Percentiles rank a stretch among this genome's conserved stretches.
Evolutionary conservation across 75 land plant genomes (phyloP).

Genomic region (Larix kaempferi): DNA sequence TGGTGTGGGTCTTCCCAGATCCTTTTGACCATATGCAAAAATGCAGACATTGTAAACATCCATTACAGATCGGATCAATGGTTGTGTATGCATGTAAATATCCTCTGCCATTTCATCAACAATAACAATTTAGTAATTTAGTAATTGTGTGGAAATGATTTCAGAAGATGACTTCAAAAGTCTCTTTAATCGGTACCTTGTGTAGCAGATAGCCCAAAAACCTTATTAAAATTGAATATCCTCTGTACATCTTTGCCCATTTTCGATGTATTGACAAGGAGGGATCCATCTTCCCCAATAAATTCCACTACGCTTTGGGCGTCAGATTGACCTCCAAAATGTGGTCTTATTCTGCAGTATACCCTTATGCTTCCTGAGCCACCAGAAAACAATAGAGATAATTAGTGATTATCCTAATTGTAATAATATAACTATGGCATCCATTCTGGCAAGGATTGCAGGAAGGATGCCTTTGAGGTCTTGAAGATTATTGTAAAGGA

Average conservation of each 20-base stretch:
- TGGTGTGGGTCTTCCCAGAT: constrained; percentile 77
- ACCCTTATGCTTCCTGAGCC: constrained; percentile 29
- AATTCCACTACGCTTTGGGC: constrained; percentile 12
- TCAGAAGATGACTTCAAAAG: too few species aligned
- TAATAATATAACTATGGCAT: not conserved
- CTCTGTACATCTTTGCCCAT: constrained; percentile 20
- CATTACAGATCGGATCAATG: constrained; percentile 67
- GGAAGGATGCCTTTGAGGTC: constrained; percentile 63
- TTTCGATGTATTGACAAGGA: constrained; percentile 19
- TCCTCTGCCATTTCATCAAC: constrained; percentile 26
- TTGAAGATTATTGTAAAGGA: constrained; percentile 62
- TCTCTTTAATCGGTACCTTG: constrained; percentile 15
- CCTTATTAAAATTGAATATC: constrained; percentile 30
- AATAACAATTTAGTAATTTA: not conserved
- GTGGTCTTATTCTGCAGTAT: constrained; percentile 27
- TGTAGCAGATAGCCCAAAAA: constrained; percentile 27
- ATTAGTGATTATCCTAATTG: not conserved
- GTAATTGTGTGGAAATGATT: too few species aligned
- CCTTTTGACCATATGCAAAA: constrained; percentile 89
- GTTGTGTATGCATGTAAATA: constrained; percentile 53
- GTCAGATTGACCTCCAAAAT: constrained; percentile 14
- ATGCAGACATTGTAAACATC: constrained; percentile 91
- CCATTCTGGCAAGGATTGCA: not conserved
- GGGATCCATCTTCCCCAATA: constrained; percentile 24
- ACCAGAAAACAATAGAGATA: not conserved